A percentile compares a stretch with the other conserved stretches of the same genome.
phyloP scores from a whole-genome alignment of 2,329 filamentous ascomycete genomes.

The Fusarium sp. region DNA sequence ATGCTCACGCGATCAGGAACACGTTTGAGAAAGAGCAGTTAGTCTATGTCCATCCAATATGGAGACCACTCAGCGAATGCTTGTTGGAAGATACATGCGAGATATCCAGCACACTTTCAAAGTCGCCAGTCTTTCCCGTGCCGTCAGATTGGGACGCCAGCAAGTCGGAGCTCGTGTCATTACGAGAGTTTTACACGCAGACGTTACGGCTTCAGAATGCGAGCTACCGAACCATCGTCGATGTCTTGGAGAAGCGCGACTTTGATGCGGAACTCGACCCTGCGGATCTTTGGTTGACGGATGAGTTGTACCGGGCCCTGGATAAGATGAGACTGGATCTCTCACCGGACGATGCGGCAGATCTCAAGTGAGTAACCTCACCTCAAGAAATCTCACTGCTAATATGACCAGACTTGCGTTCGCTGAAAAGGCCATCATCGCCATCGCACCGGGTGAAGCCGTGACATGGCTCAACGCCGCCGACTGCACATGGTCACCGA shows the following conservation, averaged over 20 bases:
- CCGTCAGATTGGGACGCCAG: slow-evolving; percentile 34
- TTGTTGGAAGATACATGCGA: slow-evolving; percentile 33
- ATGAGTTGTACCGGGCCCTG: slow-evolving; percentile 27
- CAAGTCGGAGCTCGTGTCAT: slow-evolving; percentile 33
- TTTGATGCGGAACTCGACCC: slow-evolving; percentile 32
- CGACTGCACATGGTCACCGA: slow-evolving; percentile 35
- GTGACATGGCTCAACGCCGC: slow-evolving; percentile 25
- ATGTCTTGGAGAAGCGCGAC: slow-evolving; percentile 31
- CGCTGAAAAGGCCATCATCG: slow-evolving; percentile 11
- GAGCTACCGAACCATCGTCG: slow-evolving; percentile 21
- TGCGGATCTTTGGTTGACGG: slow-evolving; percentile 29
- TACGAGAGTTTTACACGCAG: slow-evolving; percentile 37
- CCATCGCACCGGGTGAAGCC: slow-evolving; percentile 19
- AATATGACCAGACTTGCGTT: slow-evolving; percentile 9
- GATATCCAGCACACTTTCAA: slow-evolving; percentile 35
- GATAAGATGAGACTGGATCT: slow-evolving; percentile 32
- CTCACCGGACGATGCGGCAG: slow-evolving; percentile 12
- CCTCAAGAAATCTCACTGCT: neutral
- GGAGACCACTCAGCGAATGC: slow-evolving; percentile 37
- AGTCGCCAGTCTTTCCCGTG: slow-evolving; percentile 36
- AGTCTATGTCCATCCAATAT: slow-evolving; percentile 34
- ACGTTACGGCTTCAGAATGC: slow-evolving; percentile 30
- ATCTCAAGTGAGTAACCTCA: slow-evolving; percentile 21
- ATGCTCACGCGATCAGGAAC: slow-evolving; percentile 9
- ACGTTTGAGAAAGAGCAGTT: slow-evolving; percentile 36